A percentile compares a stretch with the other conserved stretches of the same genome.
Conservation (phyloP, 192 early-diverging fungal genomes). For the Backusella parvicylindrica region DNA sequence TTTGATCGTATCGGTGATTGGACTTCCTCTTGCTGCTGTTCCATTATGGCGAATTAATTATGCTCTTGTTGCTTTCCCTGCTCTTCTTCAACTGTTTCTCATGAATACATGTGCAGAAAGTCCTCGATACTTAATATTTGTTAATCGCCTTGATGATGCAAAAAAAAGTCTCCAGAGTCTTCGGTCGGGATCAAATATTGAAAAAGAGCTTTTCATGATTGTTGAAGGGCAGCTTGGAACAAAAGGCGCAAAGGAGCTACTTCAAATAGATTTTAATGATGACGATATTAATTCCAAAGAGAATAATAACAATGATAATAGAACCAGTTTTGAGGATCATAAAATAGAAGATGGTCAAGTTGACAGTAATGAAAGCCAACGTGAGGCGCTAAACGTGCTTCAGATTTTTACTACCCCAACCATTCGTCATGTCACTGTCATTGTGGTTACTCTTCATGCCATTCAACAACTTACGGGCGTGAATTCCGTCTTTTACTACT, state of each 20-base stretch:
- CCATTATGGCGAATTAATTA: neutral
- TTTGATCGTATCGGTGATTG: neutral
- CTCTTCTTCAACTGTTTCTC: neutral
- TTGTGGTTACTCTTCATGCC: neutral
- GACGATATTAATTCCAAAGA: neutral
- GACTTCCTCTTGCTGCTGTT: neutral
- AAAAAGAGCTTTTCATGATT: neutral
- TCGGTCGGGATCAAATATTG: neutral
- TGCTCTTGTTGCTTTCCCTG: neutral
- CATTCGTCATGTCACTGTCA: neutral
- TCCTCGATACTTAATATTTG: neutral
- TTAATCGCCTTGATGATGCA: neutral
- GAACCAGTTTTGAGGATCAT: neutral
- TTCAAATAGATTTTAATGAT: neutral
- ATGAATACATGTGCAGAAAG: neutral
- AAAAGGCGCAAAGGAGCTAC: neutral
- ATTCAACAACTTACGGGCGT: neutral
- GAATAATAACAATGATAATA: neutral
- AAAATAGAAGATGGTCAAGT: neutral
- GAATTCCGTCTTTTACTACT: neutral
- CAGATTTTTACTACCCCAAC: neutral
- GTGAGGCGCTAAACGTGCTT: neutral
- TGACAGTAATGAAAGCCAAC: neutral
- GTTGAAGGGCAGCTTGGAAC: neutral
- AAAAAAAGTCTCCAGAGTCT: neutral